These are phyloP conservation scores for Scutellaria minor DNA, from an alignment of 257 asterid species.

Conservation along the genomic window DNA sequence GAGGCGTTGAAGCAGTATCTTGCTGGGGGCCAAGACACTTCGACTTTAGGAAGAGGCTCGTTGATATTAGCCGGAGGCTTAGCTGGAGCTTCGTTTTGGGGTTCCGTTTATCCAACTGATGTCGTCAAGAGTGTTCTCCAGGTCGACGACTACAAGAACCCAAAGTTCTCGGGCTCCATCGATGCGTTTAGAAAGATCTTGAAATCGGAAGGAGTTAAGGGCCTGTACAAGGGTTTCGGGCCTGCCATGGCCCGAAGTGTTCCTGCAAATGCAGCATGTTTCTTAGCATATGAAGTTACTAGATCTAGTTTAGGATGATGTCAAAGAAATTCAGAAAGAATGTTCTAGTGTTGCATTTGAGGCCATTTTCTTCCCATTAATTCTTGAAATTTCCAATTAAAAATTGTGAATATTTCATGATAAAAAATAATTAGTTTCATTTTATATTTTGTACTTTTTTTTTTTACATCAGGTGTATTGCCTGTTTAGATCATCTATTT, in stretches of 20 bases:
- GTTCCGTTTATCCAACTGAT: conserved; percentile 73
- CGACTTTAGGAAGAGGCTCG: conserved; percentile 70
- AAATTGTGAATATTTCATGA: conserved; percentile 12
- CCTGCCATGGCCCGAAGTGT: conserved; percentile 90
- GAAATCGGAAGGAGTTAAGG: conserved; percentile 70
- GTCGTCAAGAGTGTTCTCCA: conserved; percentile 81
- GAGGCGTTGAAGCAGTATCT: conserved; percentile 78
- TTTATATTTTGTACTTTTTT: too few species aligned
- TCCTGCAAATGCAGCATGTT: conserved; percentile 91
- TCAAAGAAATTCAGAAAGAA: not conserved
- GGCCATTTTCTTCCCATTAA: not conserved
- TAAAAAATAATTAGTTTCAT: conserved; percentile 13
- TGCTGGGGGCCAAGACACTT: conserved; percentile 76
- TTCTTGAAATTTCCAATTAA: conserved; percentile 19
- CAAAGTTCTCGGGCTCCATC: conserved; percentile 64
- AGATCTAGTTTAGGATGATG: conserved; percentile 76
- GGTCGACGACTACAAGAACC: conserved; percentile 78
- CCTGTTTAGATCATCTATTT: not conserved
- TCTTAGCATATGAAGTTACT: conserved; percentile 82
- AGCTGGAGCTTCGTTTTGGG: conserved; percentile 81
- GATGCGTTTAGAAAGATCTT: conserved; percentile 77
- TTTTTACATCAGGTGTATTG: too few species aligned
- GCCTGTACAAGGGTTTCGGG: conserved; percentile 86
- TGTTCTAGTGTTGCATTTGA: not conserved
- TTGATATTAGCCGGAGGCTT: conserved; percentile 73